Evolutionary conservation across 2,329 filamentous ascomycete species (phyloP).

Genomic region (Alternaria rosae): DNA sequence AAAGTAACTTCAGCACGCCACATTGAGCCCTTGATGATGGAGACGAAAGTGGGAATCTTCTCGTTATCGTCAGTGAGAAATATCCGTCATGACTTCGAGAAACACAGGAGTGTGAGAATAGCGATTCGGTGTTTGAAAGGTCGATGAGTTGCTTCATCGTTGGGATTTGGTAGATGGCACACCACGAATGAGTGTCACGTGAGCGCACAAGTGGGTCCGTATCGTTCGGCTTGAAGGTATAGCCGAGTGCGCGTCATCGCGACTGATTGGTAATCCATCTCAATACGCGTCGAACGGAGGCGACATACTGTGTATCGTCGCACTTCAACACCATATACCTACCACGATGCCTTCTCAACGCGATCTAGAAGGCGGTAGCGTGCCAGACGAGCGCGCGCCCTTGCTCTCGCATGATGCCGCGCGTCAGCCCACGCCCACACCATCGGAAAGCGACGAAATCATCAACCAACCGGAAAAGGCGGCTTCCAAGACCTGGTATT

Average conservation of each 20-base stretch:
- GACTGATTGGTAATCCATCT: constrained; percentile 7
- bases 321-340: background rate
- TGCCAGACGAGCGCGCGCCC: constrained; percentile 30
- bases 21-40: background rate
- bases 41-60: background rate
- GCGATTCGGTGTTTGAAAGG: background rate
- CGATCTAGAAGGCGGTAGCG: constrained; percentile 10
- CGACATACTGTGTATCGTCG: background rate
- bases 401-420: constrained; percentile 21
- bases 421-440: constrained; percentile 3
- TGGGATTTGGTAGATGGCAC: background rate
- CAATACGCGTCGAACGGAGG: background rate
- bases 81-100: no score
- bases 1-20: background rate
- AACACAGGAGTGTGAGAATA: background rate
- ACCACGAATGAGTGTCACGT: background rate
- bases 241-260: constrained; percentile 13
- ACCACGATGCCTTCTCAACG: constrained; percentile 19
- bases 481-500: constrained; percentile 20
- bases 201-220: background rate
- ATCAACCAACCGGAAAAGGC: constrained; percentile 20
- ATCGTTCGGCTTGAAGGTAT: background rate
- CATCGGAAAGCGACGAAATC: constrained; percentile 10
- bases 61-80: background rate
- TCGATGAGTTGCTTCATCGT: background rate